Evolutionary conservation across 2,329 filamentous ascomycete genomes (phyloP).

Genomic region (Teratosphaeria epicoccoides): DNA sequence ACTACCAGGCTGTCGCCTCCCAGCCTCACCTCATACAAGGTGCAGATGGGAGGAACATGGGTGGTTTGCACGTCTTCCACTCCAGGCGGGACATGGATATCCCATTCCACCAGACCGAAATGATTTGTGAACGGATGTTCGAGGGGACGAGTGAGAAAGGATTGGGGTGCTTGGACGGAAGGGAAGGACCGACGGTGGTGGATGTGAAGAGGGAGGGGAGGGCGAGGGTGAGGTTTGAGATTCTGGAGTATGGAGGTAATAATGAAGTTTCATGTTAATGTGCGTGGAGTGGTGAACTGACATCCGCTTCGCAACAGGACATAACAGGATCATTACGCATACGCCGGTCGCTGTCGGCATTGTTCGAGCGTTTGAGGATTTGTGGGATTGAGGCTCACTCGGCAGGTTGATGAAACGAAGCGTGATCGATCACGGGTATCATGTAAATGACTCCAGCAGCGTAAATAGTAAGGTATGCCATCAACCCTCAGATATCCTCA

Average conservation of each 20-base stretch:
- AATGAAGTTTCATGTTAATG: background rate
- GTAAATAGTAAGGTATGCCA: background rate
- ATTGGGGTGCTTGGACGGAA: constrained; percentile 21
- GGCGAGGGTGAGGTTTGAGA: constrained; percentile 31
- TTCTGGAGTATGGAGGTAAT: constrained; percentile 34
- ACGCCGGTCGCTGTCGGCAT: constrained; percentile 54
- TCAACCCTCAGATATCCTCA: constrained; percentile 21
- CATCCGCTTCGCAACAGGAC: constrained; percentile 44
- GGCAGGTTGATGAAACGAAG: too few relatives aligned
- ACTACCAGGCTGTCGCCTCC: constrained; percentile 42
- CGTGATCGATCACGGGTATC: too few relatives aligned
- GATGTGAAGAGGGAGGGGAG: constrained; percentile 15
- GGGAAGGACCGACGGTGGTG: constrained; percentile 16
- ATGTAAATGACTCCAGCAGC: background rate
- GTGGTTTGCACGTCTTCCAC: constrained; percentile 61
- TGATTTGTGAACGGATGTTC: constrained; percentile 51
- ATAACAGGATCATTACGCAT: constrained; percentile 59
- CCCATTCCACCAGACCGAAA: constrained; percentile 58
- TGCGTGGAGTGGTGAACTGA: background rate
- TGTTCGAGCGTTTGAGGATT: constrained; percentile 50
- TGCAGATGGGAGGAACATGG: constrained; percentile 6
- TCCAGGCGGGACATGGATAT: constrained; percentile 76
- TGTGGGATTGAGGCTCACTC: too few relatives aligned
- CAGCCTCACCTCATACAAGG: constrained; percentile 13
- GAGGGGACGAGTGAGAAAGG: constrained; percentile 18